Percentiles rank a stretch among this genome's conserved stretches.
Conservation (phyloP, 2,329 filamentous ascomycete species). For the Sphaceloma murrayae region DNA sequence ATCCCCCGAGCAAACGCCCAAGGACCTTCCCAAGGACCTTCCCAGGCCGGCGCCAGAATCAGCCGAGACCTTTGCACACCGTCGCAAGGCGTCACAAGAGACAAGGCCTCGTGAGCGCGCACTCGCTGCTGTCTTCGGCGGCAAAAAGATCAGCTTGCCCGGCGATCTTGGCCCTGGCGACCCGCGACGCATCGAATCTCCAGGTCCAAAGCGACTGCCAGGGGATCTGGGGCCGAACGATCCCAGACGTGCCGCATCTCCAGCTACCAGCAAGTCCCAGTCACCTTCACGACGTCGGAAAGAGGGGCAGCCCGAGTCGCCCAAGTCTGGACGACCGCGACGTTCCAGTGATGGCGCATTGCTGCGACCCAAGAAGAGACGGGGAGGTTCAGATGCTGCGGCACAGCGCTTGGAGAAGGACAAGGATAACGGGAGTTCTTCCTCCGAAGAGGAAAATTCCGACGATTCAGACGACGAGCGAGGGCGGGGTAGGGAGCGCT, state of each 20-base stretch:
- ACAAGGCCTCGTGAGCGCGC: conserved; percentile 19
- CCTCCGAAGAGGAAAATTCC: conserved; percentile 25
- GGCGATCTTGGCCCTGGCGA: conserved; percentile 31
- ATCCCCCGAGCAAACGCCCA: conserved; percentile 13
- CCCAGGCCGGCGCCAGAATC: too few species aligned
- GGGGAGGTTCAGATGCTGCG: conserved; percentile 23
- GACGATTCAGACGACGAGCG: conserved; percentile 25
- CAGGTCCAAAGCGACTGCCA: conserved; percentile 18
- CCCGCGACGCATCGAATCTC: conserved; percentile 23
- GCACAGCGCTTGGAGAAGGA: conserved; percentile 21
- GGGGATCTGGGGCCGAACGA: conserved; percentile 20
- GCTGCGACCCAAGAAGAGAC: conserved; percentile 19
- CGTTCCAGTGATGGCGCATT: conserved; percentile 14
- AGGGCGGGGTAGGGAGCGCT: conserved; percentile 27
- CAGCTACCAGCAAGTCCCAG: conserved; percentile 17
- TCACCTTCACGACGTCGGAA: conserved; percentile 23
- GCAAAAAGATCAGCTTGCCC: conserved; percentile 25
- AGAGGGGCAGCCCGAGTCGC: conserved; percentile 4
- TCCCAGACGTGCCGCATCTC: conserved; percentile 14
- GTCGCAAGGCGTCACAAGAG: conserved; percentile 11
- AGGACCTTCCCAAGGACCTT: conserved; percentile 2
- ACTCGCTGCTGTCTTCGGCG: conserved; percentile 26
- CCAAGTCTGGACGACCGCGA: conserved; percentile 11
- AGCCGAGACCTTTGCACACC: conserved; percentile 12
- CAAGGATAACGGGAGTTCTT: conserved; percentile 27